These are phyloP conservation scores for Peziza echinospora DNA, from an alignment of 495 filamentous ascomycete genomes.

Conservation along the genomic window DNA sequence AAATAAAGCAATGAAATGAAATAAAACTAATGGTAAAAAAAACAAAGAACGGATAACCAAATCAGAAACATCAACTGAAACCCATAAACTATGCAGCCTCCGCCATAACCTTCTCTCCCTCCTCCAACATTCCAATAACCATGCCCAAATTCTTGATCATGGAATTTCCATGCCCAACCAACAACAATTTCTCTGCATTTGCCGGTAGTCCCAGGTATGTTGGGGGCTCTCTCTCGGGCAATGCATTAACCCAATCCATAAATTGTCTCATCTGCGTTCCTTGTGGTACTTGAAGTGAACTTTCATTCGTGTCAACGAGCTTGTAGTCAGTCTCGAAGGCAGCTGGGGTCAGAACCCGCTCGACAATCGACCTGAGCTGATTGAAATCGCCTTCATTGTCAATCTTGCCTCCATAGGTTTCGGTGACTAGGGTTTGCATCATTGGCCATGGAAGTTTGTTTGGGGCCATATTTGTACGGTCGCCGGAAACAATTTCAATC, in stretches of 20 bases:
- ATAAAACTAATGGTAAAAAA: too few relatives aligned
- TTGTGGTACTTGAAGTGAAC: slow-evolving; percentile 50
- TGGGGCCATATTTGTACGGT: slow-evolving; percentile 77
- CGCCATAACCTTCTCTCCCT: slow-evolving; percentile 76
- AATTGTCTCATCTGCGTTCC: slow-evolving; percentile 71
- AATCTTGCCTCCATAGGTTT: slow-evolving; percentile 96
- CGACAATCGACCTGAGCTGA: slow-evolving; percentile 47
- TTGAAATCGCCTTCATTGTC: slow-evolving; percentile 76
- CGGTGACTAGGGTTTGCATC: slow-evolving; percentile 72
- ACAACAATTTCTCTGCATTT: slow-evolving; percentile 86
- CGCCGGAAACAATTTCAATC: slow-evolving; percentile 60
- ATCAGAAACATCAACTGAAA: too few relatives aligned
- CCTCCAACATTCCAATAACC: slow-evolving; percentile 69
- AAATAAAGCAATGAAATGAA: too few relatives aligned
- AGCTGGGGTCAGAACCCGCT: slow-evolving; percentile 52
- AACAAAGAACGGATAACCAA: too few relatives aligned
- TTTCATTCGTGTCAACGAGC: slow-evolving; percentile 40
- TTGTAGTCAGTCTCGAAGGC: slow-evolving; percentile 85
- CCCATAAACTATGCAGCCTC: slow-evolving; percentile 30
- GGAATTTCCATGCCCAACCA: slow-evolving; percentile 71
- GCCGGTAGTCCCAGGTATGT: slow-evolving; percentile 91
- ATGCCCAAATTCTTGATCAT: slow-evolving; percentile 68
- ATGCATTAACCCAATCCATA: slow-evolving; percentile 67
- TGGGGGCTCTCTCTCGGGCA: slow-evolving; percentile 89
- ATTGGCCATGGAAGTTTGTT: slow-evolving; percentile 93